Conservation (phyloP, 106 monocot genomes). For the Phalaenopsis equestris region DNA sequence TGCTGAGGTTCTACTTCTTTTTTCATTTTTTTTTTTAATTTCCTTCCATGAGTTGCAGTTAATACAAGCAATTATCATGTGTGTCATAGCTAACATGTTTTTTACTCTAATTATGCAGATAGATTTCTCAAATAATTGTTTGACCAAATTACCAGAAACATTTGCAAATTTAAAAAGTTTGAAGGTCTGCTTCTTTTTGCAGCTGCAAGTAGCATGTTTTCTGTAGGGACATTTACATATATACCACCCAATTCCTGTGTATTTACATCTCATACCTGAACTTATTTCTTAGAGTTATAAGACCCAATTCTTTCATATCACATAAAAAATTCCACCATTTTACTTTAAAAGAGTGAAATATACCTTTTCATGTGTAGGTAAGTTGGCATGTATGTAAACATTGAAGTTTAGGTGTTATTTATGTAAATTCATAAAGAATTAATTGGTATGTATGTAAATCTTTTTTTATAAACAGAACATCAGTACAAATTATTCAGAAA, state of each 20-base stretch:
- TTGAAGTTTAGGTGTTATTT: too few relatives aligned
- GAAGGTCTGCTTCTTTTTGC: constrained; percentile 44
- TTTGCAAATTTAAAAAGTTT: constrained; percentile 54
- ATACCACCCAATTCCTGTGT: too few relatives aligned
- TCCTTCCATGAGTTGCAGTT: background rate
- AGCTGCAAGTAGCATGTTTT: background rate
- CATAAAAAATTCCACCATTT: too few relatives aligned
- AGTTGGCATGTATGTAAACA: too few relatives aligned
- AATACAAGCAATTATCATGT: background rate
- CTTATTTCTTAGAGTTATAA: too few relatives aligned
- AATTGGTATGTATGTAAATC: too few relatives aligned
- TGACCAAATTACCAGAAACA: constrained; percentile 65
- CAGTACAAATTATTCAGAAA: background rate
- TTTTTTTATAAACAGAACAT: background rate
- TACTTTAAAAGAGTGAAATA: too few relatives aligned
- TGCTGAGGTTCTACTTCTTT: constrained; percentile 43
- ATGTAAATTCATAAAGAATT: too few relatives aligned
- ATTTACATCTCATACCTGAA: too few relatives aligned
- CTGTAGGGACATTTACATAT: background rate
- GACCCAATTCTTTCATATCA: too few relatives aligned
- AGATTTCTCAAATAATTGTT: constrained; percentile 79
- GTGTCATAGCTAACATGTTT: background rate
- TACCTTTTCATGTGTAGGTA: too few relatives aligned
- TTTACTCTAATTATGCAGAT: constrained; percentile 39
- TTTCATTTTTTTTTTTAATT: background rate